Conservation (phyloP, 305 asterid species). For the Fraxinus dipetala region DNA sequence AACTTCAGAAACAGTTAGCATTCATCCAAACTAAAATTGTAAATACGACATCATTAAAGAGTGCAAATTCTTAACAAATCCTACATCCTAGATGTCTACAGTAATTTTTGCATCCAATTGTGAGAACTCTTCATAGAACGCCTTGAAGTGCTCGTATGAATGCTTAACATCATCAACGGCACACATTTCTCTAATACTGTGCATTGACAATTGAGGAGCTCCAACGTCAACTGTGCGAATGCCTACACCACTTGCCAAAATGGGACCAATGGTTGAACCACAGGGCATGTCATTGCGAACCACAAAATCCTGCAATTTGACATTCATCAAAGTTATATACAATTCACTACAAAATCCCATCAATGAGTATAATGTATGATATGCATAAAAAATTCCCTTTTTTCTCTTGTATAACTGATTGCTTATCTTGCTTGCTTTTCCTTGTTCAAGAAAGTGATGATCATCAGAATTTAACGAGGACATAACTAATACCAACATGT, state of each 20-base stretch:
- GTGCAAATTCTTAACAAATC: conserved; percentile 9
- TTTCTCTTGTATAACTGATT: background rate
- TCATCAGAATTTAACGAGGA: background rate
- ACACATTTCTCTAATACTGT: conserved; percentile 92
- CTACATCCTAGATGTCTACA: conserved; percentile 44
- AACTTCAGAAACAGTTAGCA: conserved; percentile 7
- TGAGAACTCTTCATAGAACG: conserved; percentile 67
- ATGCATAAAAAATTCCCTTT: background rate
- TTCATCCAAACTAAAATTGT: background rate
- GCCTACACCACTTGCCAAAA: conserved; percentile 90
- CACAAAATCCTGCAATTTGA: conserved; percentile 71
- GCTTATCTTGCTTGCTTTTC: background rate
- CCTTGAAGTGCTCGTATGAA: conserved; percentile 77
- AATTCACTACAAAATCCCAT: background rate
- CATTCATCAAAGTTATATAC: background rate
- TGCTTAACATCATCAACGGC: conserved; percentile 85
- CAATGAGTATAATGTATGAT: background rate
- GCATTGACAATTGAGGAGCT: conserved; percentile 94
- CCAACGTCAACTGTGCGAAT: conserved; percentile 88
- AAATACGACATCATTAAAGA: background rate
- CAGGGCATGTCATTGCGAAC: conserved; percentile 86
- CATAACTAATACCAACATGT: background rate
- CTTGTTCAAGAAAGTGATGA: background rate
- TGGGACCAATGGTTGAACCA: conserved; percentile 96
- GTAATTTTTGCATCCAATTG: conserved; percentile 59